Percentiles rank a stretch among this genome's conserved stretches.
Conservation (phyloP, 1,284 basidiomycete genomes). For the Filobasidium uniguttulatum region DNA sequence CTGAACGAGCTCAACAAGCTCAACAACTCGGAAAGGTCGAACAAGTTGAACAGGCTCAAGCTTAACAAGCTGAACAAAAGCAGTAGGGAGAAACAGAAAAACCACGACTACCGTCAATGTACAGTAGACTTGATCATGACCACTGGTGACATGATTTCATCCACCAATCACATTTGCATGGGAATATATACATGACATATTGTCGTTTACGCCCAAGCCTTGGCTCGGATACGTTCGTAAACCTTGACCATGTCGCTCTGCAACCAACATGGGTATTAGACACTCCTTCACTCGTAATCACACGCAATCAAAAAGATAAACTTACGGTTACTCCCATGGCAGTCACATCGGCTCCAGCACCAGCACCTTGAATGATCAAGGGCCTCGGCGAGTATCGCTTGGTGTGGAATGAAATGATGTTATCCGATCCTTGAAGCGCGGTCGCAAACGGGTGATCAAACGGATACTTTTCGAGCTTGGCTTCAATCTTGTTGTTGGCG, state of each 20-base stretch:
- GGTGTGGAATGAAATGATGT: conserved; percentile 95
- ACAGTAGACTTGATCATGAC: too few relatives aligned
- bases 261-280: neutral
- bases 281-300: neutral
- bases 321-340: conserved; percentile 75
- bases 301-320: neutral
- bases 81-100: too few relatives aligned
- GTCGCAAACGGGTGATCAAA: conserved; percentile 85
- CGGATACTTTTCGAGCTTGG: conserved; percentile 81
- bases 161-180: too few relatives aligned
- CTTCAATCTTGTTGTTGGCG: conserved; percentile 57
- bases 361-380: conserved; percentile 85
- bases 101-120: too few relatives aligned
- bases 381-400: conserved; percentile 71
- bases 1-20: too few relatives aligned
- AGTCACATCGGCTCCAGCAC: conserved; percentile 91
- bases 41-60: too few relatives aligned
- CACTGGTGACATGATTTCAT: too few relatives aligned
- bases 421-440: conserved; percentile 87
- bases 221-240: conserved; percentile 25
- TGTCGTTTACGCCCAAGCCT: conserved; percentile 10
- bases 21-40: too few relatives aligned
- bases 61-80: too few relatives aligned
- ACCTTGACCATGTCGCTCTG: conserved; percentile 36
- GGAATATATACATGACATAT: neutral